Conservation (phyloP, 2,329 filamentous ascomycete genomes). For the Ascochyta fabae region DNA sequence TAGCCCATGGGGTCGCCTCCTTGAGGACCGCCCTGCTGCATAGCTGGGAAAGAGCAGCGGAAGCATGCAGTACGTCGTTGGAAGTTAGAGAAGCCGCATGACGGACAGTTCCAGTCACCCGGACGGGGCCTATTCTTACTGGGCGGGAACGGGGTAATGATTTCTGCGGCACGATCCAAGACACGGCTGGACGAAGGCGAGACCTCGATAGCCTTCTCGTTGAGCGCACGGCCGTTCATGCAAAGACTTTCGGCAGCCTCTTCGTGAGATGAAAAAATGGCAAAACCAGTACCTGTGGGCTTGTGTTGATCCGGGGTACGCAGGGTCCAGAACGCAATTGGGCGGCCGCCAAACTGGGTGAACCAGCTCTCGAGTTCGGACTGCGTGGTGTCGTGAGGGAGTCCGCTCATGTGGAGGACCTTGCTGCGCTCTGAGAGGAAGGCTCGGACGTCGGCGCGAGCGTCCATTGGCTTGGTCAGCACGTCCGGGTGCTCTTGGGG, state of each 20-base stretch:
- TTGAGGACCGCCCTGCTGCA: conserved; percentile 72
- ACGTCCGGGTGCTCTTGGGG: conserved; percentile 94
- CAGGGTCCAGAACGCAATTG: conserved; percentile 98
- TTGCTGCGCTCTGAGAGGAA: conserved; percentile 97
- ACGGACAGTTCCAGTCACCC: conserved; percentile 98
- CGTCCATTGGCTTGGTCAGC: conserved; percentile 93
- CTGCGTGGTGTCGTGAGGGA: conserved; percentile 97
- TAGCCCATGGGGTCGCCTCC: conserved; percentile 74
- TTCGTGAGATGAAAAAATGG: conserved; percentile 82
- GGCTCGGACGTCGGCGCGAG: conserved; percentile 91
- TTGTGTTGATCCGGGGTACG: conserved; percentile 98
- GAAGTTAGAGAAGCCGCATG: conserved; percentile 99
- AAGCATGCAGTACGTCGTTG: conserved; percentile 98
- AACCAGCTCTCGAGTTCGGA: conserved; percentile 99
- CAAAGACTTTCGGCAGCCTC: conserved; percentile 96
- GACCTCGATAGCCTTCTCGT: conserved; percentile 98
- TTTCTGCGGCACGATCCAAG: conserved; percentile 92
- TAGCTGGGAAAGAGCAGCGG: conserved; percentile 98
- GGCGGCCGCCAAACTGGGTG: conserved; percentile 95
- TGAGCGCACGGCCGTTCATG: conserved; percentile 98
- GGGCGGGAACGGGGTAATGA: conserved; percentile 94
- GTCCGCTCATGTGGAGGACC: conserved; percentile 95
- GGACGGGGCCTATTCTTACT: conserved; percentile 98
- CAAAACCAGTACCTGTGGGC: conserved; percentile 97
- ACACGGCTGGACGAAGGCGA: conserved; percentile 97